Base-by-base conservation (phyloP, 2,329 filamentous ascomycete genomes). In the Arthrobotrys iridis region DNA sequence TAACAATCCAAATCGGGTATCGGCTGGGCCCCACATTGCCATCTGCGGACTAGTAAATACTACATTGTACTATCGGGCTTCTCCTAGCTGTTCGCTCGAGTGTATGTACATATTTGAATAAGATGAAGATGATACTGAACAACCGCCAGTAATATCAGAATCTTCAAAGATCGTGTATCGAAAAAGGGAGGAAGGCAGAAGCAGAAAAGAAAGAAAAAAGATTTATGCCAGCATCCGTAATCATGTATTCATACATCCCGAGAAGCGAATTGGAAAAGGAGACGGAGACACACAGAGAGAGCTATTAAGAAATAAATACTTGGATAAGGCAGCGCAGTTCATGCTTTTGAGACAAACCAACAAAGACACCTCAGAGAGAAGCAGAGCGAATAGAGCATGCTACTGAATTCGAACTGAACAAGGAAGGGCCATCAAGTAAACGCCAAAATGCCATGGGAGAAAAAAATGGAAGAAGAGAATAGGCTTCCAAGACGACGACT, bases 231-330 rank as follows among this genome's bases (percentile, higher is more conserved):
- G 63, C 63, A 50, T 60, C 64, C 59, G 28, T 48, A 62, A 70
- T 70, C 65, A 60, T 64, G 67, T 72, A 64, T 46, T 72, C 67
- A 64, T 72, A 72, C 67, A 72, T 46, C 40, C 48, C 46, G 20
- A 72, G 67, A 72, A 72, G 55, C n/a, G 57, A 57, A 70, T 18
- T 24, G 6, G 24, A 11, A 13, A 28, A 11, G 5, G 7, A 28
- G 20, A 43, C 8, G 18, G 22, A 59, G 4, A 46, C 20, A 57
- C 5, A 40, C 10, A n/a, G 20, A 40, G 41, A 28, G 35, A 59
- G 5, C 13, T 40, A 55, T 57, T 37, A 48, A 15, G 41, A 63
- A 50, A 24, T 37, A 50, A 13, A n/a, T n/a, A n/a, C n/a, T n/a
- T 63, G 20, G 15, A 33, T 6, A 48, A 41, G 46, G 45, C 28